Base-by-base conservation (phyloP, 495 filamentous ascomycete species). In the Penicillium antarcticum region DNA sequence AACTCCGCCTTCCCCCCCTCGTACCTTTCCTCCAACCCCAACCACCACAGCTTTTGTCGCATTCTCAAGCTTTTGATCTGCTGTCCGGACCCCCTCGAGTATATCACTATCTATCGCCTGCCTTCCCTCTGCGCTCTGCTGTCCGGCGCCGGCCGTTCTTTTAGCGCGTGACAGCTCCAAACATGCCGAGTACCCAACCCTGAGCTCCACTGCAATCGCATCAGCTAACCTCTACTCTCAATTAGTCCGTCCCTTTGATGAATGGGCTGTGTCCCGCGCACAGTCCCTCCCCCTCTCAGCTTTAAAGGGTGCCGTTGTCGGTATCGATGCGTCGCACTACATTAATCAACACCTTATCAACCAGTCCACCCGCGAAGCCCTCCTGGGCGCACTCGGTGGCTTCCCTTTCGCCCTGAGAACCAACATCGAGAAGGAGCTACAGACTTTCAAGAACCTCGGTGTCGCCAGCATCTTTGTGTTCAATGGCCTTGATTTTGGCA, bases 301-400 rank as follows among this genome's bases (percentile, higher is more conserved):
- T 37, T 76, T 96, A 51, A 84, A 87, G 61, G 87, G 83, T 56
- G 77, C 80, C 34, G 77, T 84, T 19, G 77, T 96, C 55, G 91
- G 85, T 55, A 86, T 99, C 56, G 95, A 99, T 75, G 94, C 91
- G 32, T 83, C 87, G 23, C 84, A 94, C 70, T 99, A 92, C 71
- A 81, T 97, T 45, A 77, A 83, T 57, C 83, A 83, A 8, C 77
- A 94, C 45, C 81, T 92, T 60, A 78, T 81, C 63, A 78, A 82
- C 44, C 69, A 77, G 38, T 81, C 83, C 21, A 79, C 78, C 34
- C 86, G 85, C 46, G 95, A 99, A 61, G 89, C 92, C 18, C 82
- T 99, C 16, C 79, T 97, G 23, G 80, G 90, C 40, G 95, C 95
- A 16, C 80, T 97, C 13, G 95, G 92, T 21, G 95, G 95, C 39